A percentile compares a stretch with the other conserved stretches of the same genome.
Conservation (phyloP, 805 yeast genomes). For the Lipomyces sp. region DNA sequence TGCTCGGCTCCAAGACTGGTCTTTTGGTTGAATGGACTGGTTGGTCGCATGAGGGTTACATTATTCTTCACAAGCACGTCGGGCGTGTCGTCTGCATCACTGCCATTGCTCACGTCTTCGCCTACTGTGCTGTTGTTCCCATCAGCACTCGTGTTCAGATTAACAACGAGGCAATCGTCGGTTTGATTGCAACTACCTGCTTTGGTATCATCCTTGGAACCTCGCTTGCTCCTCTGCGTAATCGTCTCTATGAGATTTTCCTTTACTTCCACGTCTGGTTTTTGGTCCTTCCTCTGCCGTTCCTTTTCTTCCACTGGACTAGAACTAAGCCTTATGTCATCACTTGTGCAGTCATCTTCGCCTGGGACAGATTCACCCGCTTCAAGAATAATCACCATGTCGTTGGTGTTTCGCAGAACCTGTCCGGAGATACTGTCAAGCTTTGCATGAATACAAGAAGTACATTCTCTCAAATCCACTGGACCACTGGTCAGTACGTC, state of each 20-base stretch:
- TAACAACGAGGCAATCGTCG: constrained; percentile 37
- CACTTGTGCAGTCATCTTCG: constrained; percentile 37
- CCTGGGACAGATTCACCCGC: constrained; percentile 35
- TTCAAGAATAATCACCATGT: constrained; percentile 35
- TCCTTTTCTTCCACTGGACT: constrained; percentile 37
- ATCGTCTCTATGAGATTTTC: constrained; percentile 33
- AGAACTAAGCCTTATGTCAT: constrained; percentile 37
- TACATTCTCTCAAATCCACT: constrained; percentile 35
- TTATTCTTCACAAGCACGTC: constrained; percentile 37
- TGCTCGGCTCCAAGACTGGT: constrained; percentile 39
- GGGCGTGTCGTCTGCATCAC: constrained; percentile 36
- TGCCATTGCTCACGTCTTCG: constrained; percentile 37
- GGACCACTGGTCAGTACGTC: constrained; percentile 40
- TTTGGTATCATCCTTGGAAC: constrained; percentile 36
- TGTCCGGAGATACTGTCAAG: constrained; percentile 37
- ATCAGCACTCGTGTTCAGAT: constrained; percentile 31
- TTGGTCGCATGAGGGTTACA: constrained; percentile 39
- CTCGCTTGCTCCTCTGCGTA: constrained; percentile 36
- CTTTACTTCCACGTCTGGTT: constrained; percentile 37
- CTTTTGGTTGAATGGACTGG: constrained; percentile 37
- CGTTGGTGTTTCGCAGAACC: constrained; percentile 29
- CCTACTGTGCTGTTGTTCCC: constrained; percentile 38
- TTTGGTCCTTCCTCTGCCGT: constrained; percentile 35
- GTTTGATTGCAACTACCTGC: constrained; percentile 37
- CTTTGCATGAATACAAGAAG: constrained; percentile 34